Evolutionary conservation across 2,329 filamentous ascomycete species (phyloP).

Genomic region (Fusarium mangiferae): DNA sequence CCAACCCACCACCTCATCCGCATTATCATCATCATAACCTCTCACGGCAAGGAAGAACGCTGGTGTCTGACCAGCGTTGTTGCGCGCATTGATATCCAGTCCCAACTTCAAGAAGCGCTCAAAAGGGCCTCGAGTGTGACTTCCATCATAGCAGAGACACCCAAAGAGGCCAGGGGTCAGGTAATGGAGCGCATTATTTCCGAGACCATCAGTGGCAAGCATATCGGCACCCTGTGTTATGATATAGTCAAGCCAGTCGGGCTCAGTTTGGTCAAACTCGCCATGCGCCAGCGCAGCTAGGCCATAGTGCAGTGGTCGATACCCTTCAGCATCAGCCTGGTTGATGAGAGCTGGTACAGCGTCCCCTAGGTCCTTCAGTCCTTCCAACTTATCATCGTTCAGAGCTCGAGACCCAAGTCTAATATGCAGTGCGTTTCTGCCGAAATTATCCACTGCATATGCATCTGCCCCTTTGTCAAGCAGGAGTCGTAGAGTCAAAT

Average conservation of each 20-base stretch:
- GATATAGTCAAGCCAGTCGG: constrained; percentile 18
- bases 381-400: neutral
- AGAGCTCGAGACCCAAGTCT: neutral
- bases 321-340: constrained; percentile 24
- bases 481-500: neutral
- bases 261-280: neutral
- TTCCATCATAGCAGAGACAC: neutral
- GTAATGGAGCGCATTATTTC: constrained; percentile 28
- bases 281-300: neutral
- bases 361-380: neutral
- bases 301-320: constrained; percentile 29
- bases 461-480: constrained; percentile 27
- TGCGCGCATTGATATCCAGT: constrained; percentile 27
- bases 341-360: constrained; percentile 14
- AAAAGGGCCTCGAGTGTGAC: neutral
- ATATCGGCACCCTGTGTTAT: constrained; percentile 17
- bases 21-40: too few relatives aligned
- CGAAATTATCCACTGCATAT: constrained; percentile 7
- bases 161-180: neutral
- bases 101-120: constrained; percentile 6
- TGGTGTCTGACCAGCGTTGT: constrained; percentile 23
- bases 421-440: constrained; percentile 29
- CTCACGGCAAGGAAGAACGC: constrained; percentile 7
- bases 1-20: neutral
- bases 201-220: constrained; percentile 1